These are phyloP conservation scores for Paxillus rubicundulus DNA, from an alignment of 768 basidiomycete genomes.

Conservation along the genomic window DNA sequence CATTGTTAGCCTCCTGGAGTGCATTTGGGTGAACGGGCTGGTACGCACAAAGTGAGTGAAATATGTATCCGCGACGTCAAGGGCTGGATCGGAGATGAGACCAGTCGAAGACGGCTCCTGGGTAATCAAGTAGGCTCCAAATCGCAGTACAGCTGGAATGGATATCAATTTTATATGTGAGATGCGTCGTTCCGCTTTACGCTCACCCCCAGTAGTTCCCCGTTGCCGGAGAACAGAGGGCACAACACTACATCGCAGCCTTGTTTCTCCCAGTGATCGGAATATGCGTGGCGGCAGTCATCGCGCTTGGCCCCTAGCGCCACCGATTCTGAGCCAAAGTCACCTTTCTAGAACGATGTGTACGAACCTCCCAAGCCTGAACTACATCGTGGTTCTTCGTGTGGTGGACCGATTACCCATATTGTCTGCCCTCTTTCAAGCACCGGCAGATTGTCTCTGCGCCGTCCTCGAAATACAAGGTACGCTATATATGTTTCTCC, in stretches of 20 bases:
- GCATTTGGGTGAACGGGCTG: background rate
- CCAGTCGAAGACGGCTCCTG: constrained; percentile 44
- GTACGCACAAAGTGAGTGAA: constrained; percentile 16
- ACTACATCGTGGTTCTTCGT: constrained; percentile 23
- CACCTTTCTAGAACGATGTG: background rate
- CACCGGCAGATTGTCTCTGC: constrained; percentile 26
- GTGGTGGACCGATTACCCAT: constrained; percentile 35
- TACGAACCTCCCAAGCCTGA: constrained; percentile 30
- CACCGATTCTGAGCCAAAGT: background rate
- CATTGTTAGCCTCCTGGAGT: background rate
- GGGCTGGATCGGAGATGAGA: constrained; percentile 24
- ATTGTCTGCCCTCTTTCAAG: constrained; percentile 33
- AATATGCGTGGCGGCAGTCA: constrained; percentile 31
- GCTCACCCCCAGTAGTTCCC: constrained; percentile 34
- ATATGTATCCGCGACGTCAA: constrained; percentile 18
- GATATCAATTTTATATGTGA: background rate
- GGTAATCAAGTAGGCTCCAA: constrained; percentile 46
- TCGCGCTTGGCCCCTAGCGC: constrained; percentile 34
- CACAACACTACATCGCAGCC: constrained; percentile 40
- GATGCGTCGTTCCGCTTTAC: background rate
- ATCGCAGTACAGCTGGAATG: constrained; percentile 37
- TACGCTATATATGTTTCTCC: constrained; percentile 20
- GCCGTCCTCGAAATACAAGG: constrained; percentile 40
- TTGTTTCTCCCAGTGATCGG: constrained; percentile 38
- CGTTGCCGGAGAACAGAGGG: constrained; percentile 35